Conservation (phyloP, 129 eudicot species). For the Cynara cardunculus region DNA sequence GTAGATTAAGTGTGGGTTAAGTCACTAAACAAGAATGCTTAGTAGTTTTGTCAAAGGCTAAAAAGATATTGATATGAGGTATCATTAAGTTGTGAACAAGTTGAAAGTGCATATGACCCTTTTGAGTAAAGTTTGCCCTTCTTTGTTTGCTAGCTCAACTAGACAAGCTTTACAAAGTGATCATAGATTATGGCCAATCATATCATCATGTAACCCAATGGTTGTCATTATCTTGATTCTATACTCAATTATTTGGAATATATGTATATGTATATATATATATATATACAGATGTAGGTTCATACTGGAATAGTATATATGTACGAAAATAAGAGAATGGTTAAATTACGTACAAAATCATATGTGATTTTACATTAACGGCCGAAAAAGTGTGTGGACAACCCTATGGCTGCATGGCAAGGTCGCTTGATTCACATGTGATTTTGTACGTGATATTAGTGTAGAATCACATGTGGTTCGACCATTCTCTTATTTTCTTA, state of each 20-base stretch:
- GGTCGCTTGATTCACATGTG: no score
- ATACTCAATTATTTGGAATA: neutral
- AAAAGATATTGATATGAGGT: slow-evolving; percentile 8
- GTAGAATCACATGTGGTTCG: no score
- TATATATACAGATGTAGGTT: no score
- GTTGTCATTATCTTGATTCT: neutral
- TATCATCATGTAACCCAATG: neutral
- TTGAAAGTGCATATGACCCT: slow-evolving; percentile 19
- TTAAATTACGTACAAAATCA: no score
- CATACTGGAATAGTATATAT: no score
- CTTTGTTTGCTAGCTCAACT: slow-evolving; percentile 14
- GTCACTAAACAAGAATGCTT: slow-evolving; percentile 22
- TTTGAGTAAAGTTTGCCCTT: slow-evolving; percentile 20
- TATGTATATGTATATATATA: no score
- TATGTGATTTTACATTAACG: no score
- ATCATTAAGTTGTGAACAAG: slow-evolving; percentile 12
- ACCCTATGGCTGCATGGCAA: no score
- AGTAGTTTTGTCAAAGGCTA: slow-evolving; percentile 25
- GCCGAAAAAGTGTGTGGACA: no score
- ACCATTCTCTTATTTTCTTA: no score
- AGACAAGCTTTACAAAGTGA: slow-evolving; percentile 19
- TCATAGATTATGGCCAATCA: slow-evolving; percentile 18
- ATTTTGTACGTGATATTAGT: no score
- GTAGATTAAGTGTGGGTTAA: slow-evolving; percentile 24
- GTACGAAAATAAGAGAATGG: no score